Evolutionary conservation across 2,329 filamentous ascomycete species (phyloP).

Genomic region (Fusarium buharicum): DNA sequence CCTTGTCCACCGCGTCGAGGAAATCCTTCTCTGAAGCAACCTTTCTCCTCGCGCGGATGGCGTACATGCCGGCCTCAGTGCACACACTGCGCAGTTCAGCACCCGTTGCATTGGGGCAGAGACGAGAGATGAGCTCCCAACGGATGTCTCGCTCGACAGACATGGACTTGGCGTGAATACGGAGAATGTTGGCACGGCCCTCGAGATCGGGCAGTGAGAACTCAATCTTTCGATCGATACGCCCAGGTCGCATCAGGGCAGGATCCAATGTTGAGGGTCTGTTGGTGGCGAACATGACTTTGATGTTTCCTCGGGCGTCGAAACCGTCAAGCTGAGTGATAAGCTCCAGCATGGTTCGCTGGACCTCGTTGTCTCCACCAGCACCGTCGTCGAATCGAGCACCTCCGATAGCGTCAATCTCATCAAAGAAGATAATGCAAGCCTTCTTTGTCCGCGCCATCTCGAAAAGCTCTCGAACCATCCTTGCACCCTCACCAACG

Average conservation of each 20-base stretch:
- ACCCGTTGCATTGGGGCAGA: conserved; percentile 97
- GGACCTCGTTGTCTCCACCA: conserved; percentile 96
- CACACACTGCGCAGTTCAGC: conserved; percentile 96
- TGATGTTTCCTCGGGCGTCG: conserved; percentile 96
- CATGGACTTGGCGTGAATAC: conserved; percentile 99
- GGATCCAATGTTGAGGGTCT: conserved; percentile 94
- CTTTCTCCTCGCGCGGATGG: conserved; percentile 93
- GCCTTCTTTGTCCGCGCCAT: conserved; percentile 99
- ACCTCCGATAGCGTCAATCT: conserved; percentile 95
- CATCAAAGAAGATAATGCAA: conserved; percentile 97
- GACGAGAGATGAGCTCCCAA: conserved; percentile 97
- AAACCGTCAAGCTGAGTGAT: conserved; percentile 98
- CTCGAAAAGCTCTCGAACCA: conserved; percentile 98
- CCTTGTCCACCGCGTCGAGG: conserved; percentile 96
- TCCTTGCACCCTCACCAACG: conserved; percentile 95
- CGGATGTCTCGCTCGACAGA: conserved; percentile 98
- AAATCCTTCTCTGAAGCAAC: conserved; percentile 99
- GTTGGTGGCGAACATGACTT: conserved; percentile 99
- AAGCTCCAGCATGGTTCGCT: conserved; percentile 96
- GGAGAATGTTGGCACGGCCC: conserved; percentile 94
- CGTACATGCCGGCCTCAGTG: conserved; percentile 98
- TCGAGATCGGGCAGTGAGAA: conserved; percentile 98
- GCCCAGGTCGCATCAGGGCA: conserved; percentile 95
- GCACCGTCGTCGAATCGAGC: conserved; percentile 97
- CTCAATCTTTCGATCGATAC: conserved; percentile 99